Evolutionary conservation across 2,329 filamentous ascomycete species (phyloP), one percentile per base, ranked within the genome.

Genomic region (Xylaria sp.): DNA sequence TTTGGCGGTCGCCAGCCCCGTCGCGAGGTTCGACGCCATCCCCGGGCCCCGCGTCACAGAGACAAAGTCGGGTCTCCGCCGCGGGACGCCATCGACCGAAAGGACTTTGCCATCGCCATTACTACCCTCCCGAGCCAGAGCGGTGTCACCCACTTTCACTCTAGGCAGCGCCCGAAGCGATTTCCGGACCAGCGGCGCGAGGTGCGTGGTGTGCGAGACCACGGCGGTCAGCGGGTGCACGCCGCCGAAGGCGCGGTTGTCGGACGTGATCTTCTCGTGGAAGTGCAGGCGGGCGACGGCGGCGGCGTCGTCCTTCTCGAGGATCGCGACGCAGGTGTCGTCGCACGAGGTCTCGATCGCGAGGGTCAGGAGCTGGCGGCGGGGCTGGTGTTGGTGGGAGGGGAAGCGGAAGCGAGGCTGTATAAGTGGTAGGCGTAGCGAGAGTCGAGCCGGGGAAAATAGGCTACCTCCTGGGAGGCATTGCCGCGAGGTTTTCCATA

Each of bases 341-440:
- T 98, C 95, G 85, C 95, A 96, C 2, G 92, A 94, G 9, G 91
- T 92, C 79, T 96, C 93, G 76, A 96, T 94, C 61, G 92, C 92
- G 57, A 95, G 86, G 4, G 87, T 89, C 19, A 86, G 77, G 65
- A 88, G 82, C 48, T 68, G 64, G 11, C 68, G 67, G 34, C 60
- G 69, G 51, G 53, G 12, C 9, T 63, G 7, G 3, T 11, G 34
- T 2, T 11, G 61, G 8, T 11, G 64, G 17, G 59, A 36, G 2
- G 56, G 9, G 47, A 32, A 39, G 36, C 42, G 34, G 47, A 50
- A 56, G 36, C 30, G 61, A 8, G 45, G 34, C 32, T 12, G 27
- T 9, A 27, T 27, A 2, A 27, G 2, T 27, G 4, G 24, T 27
- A 27, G n/a, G n/a, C n/a, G 24, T 27, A 4, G 24, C 24, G 24